A percentile compares a stretch with the other conserved stretches of the same genome.
Evolutionary conservation across 768 basidiomycete species (phyloP).

Genomic region (Podaxis pistillaris): DNA sequence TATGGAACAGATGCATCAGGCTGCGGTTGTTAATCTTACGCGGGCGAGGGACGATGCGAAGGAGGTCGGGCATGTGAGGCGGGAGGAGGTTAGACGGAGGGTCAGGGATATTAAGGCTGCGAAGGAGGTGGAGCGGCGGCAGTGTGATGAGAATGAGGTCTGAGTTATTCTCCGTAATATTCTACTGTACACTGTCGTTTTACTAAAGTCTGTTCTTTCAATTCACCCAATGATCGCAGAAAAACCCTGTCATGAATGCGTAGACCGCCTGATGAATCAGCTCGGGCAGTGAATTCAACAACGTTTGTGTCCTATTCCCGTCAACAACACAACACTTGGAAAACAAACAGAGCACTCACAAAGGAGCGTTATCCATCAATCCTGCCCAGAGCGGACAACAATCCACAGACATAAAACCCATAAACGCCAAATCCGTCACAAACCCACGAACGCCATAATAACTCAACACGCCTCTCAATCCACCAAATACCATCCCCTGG

Average conservation of each 20-base stretch:
- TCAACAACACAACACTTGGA: no score
- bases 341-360: neutral
- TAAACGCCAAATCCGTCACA: constrained; percentile 9
- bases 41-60: constrained; percentile 57
- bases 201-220: neutral
- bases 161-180: neutral
- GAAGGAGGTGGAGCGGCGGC: neutral
- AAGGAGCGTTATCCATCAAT: neutral
- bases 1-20: constrained; percentile 43
- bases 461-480: constrained; percentile 7
- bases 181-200: neutral
- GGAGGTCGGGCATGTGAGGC: constrained; percentile 51
- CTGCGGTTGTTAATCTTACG: constrained; percentile 56
- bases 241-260: constrained; percentile 8
- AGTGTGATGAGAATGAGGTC: neutral
- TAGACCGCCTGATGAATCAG: constrained; percentile 1
- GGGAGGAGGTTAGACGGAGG: constrained; percentile 47
- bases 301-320: neutral
- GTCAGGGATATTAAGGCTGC: constrained; percentile 35
- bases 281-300: neutral
- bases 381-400: neutral
- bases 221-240: constrained; percentile 12
- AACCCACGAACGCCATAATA: constrained; percentile 5
- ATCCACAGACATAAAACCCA: constrained; percentile 1
- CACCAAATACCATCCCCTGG: neutral